Evolutionary conservation across 805 yeast species (phyloP).

Genomic region (Citeromyces matritensis): DNA sequence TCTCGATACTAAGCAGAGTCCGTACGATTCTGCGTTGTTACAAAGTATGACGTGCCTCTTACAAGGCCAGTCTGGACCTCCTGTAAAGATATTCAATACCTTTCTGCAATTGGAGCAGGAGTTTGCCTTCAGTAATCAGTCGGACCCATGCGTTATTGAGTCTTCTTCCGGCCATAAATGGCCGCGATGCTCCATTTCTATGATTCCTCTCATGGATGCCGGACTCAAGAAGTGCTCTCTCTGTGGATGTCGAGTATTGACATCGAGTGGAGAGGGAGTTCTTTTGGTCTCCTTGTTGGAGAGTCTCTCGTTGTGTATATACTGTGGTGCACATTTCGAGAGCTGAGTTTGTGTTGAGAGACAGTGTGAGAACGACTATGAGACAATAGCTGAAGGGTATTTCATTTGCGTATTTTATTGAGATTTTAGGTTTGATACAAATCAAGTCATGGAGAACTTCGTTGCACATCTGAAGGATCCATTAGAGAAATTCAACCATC

Average conservation of each 20-base stretch:
- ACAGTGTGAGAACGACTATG: too few relatives aligned
- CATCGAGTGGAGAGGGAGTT: constrained; percentile 2
- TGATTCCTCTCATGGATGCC: constrained; percentile 19
- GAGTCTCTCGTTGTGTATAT: constrained; percentile 10
- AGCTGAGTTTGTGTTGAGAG: not conserved
- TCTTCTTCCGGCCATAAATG: constrained; percentile 16
- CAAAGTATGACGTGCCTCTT: constrained; percentile 1
- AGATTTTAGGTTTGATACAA: too few relatives aligned
- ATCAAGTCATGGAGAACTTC: too few relatives aligned
- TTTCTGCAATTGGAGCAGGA: not conserved
- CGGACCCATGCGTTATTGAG: constrained; percentile 4
- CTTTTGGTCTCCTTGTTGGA: constrained; percentile 7
- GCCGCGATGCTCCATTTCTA: constrained; percentile 20
- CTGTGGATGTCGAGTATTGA: constrained; percentile 12
- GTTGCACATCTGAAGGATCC: too few relatives aligned
- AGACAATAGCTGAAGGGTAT: too few relatives aligned
- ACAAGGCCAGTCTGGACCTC: not conserved
- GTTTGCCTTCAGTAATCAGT: not conserved
- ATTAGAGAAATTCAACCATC: too few relatives aligned
- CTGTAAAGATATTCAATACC: not conserved
- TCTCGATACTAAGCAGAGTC: not conserved
- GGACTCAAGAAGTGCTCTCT: constrained; percentile 17
- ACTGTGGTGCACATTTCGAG: not conserved
- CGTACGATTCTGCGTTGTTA: not conserved
- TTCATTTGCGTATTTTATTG: too few relatives aligned